These are phyloP conservation scores for Leishmania mexicana DNA, from an alignment of 208 protist genomes.

Conservation along the genomic window DNA sequence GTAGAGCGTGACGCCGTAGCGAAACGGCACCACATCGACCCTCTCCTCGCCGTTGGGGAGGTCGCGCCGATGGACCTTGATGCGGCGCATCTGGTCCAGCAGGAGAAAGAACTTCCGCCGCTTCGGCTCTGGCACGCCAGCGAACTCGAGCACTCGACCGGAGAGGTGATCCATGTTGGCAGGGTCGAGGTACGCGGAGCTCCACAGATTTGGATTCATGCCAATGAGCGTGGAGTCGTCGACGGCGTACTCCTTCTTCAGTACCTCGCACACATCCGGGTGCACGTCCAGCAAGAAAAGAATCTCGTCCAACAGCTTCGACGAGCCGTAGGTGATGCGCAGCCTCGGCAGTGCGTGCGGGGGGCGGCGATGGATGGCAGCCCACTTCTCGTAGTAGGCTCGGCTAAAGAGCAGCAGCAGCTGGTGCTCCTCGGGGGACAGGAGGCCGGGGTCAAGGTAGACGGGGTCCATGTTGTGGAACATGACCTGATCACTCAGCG, in stretches of 20 bases:
- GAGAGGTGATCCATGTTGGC: slow-evolving; percentile 87
- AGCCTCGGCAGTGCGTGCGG: slow-evolving; percentile 52
- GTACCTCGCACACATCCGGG: slow-evolving; percentile 36
- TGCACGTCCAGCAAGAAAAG: slow-evolving; percentile 59
- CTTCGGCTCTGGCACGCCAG: slow-evolving; percentile 46
- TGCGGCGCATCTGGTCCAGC: slow-evolving; percentile 82
- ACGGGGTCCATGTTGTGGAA: slow-evolving; percentile 90
- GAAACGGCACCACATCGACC: slow-evolving; percentile 60
- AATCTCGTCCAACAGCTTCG: slow-evolving; percentile 63
- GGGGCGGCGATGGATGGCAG: slow-evolving; percentile 55
- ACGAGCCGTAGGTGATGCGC: slow-evolving; percentile 70
- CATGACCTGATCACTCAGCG: slow-evolving; percentile 86
- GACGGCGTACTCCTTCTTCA: slow-evolving; percentile 80
- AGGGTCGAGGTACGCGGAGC: slow-evolving; percentile 72
- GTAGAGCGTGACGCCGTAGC: slow-evolving; percentile 68
- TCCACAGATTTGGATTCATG: slow-evolving; percentile 82
- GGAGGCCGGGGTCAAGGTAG: slow-evolving; percentile 82
- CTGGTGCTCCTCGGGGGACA: slow-evolving; percentile 86
- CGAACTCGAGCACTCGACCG: slow-evolving; percentile 89
- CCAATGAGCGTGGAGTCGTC: slow-evolving; percentile 82
- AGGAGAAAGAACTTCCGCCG: slow-evolving; percentile 66
- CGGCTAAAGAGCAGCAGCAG: slow-evolving; percentile 82
- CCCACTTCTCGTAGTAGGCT: slow-evolving; percentile 91
- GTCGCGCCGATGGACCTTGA: slow-evolving; percentile 75
- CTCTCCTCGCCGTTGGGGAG: slow-evolving; percentile 26